Conservation (phyloP, 176 grass and related monocot genomes). For the Oryza australiensis region DNA sequence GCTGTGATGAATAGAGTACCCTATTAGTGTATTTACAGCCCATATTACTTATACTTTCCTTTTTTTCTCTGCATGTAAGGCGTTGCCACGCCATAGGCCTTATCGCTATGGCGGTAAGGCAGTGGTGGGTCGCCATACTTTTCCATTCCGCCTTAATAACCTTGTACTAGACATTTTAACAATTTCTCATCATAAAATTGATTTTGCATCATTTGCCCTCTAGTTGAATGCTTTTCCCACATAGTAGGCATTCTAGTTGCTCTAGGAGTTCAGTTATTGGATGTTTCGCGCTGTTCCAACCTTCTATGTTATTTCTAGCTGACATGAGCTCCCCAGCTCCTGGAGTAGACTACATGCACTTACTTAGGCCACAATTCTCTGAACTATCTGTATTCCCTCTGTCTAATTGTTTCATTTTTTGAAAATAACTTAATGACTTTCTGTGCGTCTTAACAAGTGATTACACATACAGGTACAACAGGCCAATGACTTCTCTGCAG, state of each 20-base stretch:
- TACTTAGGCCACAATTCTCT: neutral
- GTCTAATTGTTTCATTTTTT: neutral
- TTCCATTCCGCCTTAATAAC: no score
- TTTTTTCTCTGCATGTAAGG: no score
- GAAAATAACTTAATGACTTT: neutral
- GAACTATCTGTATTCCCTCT: neutral
- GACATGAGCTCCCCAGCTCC: neutral
- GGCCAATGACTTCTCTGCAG: conserved; percentile 50
- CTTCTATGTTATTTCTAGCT: neutral
- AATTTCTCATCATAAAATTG: neutral
- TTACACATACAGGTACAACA: conserved; percentile 55
- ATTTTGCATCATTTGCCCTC: neutral
- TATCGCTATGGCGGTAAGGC: no score
- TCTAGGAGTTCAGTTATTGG: neutral
- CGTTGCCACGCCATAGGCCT: no score
- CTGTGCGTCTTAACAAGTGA: neutral
- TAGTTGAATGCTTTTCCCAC: conserved; percentile 14
- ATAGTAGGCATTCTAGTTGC: neutral
- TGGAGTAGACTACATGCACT: neutral
- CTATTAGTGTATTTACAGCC: no score
- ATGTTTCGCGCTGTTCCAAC: conserved; percentile 7
- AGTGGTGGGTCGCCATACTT: no score
- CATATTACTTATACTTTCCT: no score
- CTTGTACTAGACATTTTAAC: no score
- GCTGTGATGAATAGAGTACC: no score